phyloP scores from a whole-genome alignment of 164 flowering plant genomes.

The Stephania japonica region DNA sequence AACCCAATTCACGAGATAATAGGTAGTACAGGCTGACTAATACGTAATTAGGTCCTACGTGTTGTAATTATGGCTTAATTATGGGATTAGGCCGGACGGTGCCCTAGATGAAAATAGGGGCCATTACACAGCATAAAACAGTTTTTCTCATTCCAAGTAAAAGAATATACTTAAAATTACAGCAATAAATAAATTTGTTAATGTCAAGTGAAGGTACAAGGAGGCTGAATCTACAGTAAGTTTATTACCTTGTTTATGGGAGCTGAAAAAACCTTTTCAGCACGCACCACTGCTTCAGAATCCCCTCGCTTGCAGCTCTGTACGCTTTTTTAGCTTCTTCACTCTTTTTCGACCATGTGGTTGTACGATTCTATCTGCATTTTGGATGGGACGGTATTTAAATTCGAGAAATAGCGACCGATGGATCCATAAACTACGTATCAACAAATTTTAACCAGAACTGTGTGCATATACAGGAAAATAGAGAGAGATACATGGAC shows the following conservation, averaged over 20 bases:
- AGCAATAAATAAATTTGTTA: not conserved
- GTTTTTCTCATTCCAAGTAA: not conserved
- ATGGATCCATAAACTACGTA: no score
- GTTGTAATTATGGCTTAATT: no score
- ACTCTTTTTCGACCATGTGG: conserved; percentile 76
- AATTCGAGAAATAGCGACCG: no score
- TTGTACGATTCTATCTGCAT: conserved; percentile 80
- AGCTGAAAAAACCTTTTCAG: conserved; percentile 70
- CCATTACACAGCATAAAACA: not conserved
- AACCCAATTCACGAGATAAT: no score
- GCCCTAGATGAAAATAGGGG: no score
- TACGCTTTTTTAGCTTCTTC: conserved; percentile 76
- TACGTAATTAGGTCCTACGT: no score
- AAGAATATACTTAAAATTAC: not conserved
- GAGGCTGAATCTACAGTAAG: not conserved
- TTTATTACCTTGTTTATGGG: conserved; percentile 59
- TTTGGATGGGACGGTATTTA: not conserved
- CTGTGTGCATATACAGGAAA: no score
- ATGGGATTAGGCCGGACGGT: no score
- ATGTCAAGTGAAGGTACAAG: not conserved
- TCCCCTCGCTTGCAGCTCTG: conserved; percentile 75
- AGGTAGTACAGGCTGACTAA: no score
- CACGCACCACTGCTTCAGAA: conserved; percentile 44
- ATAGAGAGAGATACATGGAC: no score
- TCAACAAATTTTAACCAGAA: no score